Conservation (phyloP, 2,329 filamentous ascomycete genomes). For the Cercospora nicotianae region DNA sequence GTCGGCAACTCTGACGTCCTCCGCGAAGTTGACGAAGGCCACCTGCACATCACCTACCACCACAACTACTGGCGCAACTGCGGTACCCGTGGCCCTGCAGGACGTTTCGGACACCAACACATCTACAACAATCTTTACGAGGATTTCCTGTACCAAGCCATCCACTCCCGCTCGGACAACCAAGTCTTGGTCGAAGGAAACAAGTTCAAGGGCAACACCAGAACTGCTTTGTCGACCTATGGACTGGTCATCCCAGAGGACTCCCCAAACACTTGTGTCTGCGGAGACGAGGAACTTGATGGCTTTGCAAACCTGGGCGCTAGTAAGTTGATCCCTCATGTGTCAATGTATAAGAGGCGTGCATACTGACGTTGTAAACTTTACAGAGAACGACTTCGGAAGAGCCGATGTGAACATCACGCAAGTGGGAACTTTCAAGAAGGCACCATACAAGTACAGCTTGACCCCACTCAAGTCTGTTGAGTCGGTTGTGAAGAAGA, state of each 20-base stretch:
- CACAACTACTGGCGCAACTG: conserved; percentile 52
- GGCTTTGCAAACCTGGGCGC: conserved; percentile 57
- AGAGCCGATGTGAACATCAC: conserved; percentile 54
- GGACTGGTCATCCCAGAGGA: conserved; percentile 58
- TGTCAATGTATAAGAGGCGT: neutral
- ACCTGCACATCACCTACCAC: conserved; percentile 53
- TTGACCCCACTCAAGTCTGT: conserved; percentile 41
- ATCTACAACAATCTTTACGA: conserved; percentile 54
- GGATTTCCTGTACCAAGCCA: conserved; percentile 51
- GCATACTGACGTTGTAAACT: neutral
- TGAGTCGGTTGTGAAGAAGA: conserved; percentile 10
- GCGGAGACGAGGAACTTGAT: conserved; percentile 57
- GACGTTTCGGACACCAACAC: conserved; percentile 53
- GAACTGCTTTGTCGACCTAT: conserved; percentile 55
- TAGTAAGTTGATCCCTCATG: conserved; percentile 41
- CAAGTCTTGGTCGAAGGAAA: conserved; percentile 54
- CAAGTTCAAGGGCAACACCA: conserved; percentile 50
- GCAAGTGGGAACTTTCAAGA: conserved; percentile 51
- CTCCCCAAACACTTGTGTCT: conserved; percentile 55
- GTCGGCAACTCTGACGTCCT: conserved; percentile 46
- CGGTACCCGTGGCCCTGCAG: conserved; percentile 51
- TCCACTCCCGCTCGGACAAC: conserved; percentile 52
- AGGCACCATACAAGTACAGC: conserved; percentile 52
- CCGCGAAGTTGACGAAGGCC: conserved; percentile 46
- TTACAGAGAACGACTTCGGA: conserved; percentile 52